Evolutionary conservation across 352 stramenopile species (phyloP), one percentile per base, ranked within the genome.

Genomic region (Globisporangium radiosum): DNA sequence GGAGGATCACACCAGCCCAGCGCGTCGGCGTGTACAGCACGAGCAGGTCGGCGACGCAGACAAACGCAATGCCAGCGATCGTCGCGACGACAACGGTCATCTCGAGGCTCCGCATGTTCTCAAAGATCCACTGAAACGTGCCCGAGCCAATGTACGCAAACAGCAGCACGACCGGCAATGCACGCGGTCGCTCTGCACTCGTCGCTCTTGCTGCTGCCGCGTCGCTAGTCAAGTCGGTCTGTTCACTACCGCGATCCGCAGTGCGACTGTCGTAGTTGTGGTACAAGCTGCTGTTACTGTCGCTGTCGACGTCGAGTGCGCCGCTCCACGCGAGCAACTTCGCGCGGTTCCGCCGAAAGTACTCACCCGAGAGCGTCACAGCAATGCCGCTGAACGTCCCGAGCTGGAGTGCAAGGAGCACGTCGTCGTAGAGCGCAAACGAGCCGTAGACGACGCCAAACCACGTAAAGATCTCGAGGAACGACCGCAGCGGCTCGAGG

Each of bases 81-180:
- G 85, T 88, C 1, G 82, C 85, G 9, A 94, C 64, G 8, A 87
- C 54, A 13, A 92, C 76, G 5, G 81, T 92, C 33, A 94, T 81
- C 65, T 94, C 85, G 14, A 94, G 66, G 45, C 82, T 88, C 45
- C 85, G 82, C 51, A 92, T 86, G 57, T 94, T 91, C 56, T 94
- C 85, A 53, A 89, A 94, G 38, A 94, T 94, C 85, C 85, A 94
- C 56, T 92, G 81, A 57, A 94, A 94, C 8, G 85, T 94, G 39
- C 85, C 81, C 14, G 85, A 91, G 2, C 85, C 85, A 19, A 94
- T 82, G 59, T 94, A 94, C 17, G 82, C 82, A 61, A 94, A 92
- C 45, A 94, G 63, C 5, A 92, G 63, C 75, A 94, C 89, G 7
- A 77, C 64, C 25, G 76, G 72, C 33, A 85, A 64, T 9, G 70